Percentiles rank a stretch among this genome's conserved stretches.
phyloP scores from a whole-genome alignment of 139 green algal species.

The Chlorella sorokiniana region DNA sequence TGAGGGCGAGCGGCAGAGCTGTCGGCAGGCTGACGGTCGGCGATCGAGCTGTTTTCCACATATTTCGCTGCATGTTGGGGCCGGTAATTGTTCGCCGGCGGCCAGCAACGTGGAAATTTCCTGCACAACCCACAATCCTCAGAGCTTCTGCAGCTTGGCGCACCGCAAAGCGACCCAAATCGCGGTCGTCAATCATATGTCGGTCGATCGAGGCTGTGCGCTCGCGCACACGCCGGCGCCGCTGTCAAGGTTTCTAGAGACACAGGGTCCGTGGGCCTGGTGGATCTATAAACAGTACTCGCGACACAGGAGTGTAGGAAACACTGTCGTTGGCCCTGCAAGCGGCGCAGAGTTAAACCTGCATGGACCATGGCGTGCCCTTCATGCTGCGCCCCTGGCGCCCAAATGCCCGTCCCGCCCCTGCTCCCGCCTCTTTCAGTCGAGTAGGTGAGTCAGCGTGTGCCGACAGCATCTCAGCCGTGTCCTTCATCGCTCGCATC shows the following conservation, averaged over 20 bases:
- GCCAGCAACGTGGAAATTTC: too few species aligned
- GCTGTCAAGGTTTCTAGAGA: background rate
- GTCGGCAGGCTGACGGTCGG: too few species aligned
- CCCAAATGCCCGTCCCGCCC: background rate
- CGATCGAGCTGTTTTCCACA: too few species aligned
- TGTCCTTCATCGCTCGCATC: background rate
- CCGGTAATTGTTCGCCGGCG: too few species aligned
- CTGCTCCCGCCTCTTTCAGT: constrained; percentile 9
- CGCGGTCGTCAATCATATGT: constrained; percentile 66
- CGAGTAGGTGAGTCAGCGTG: background rate
- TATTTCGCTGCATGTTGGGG: too few species aligned
- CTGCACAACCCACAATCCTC: background rate
- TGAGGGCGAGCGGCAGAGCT: background rate
- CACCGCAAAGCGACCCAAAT: constrained; percentile 69
- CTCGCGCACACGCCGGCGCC: background rate
- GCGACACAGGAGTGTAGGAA: too few species aligned
- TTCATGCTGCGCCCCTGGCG: too few species aligned
- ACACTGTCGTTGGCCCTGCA: too few species aligned
- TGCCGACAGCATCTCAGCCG: background rate
- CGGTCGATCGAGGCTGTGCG: background rate
- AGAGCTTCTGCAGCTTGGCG: background rate
- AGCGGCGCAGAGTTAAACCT: too few species aligned
- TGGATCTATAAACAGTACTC: too few species aligned
- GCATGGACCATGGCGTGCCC: background rate
- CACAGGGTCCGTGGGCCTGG: too few species aligned